Conservation (phyloP, 768 basidiomycete genomes). For the Rhodosporidiobolus sp. region DNA sequence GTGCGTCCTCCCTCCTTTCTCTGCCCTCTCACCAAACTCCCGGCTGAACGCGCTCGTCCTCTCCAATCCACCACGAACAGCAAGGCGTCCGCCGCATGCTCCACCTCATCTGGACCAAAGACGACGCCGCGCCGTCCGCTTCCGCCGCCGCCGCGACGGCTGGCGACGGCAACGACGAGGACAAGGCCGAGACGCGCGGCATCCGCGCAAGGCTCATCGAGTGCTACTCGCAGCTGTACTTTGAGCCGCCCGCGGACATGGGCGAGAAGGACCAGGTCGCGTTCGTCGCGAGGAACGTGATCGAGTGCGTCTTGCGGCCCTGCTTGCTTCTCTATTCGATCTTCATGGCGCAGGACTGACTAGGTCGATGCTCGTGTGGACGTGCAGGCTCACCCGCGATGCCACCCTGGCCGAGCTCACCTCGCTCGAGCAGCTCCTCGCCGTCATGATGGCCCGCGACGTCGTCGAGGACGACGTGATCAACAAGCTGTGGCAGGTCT, state of each 20-base stretch:
- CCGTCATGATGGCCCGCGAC: constrained; percentile 88
- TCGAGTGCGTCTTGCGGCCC: constrained; percentile 65
- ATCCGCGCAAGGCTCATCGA: constrained; percentile 82
- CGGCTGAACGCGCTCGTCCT: too few relatives aligned
- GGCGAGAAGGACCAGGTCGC: constrained; percentile 81
- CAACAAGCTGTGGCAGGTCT: constrained; percentile 90
- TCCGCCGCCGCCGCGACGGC: constrained; percentile 1
- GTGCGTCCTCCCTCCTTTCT: constrained; percentile 51
- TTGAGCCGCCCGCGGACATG: constrained; percentile 66
- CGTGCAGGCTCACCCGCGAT: constrained; percentile 75
- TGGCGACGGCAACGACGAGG: constrained; percentile 50
- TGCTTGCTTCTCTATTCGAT: neutral
- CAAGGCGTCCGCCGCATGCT: constrained; percentile 91
- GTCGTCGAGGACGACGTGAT: constrained; percentile 80
- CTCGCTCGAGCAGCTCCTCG: constrained; percentile 92
- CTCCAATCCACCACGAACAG: constrained; percentile 52
- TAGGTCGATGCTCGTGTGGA: neutral
- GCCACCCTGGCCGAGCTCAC: constrained; percentile 93
- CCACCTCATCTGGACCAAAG: constrained; percentile 95
- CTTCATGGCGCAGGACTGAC: neutral
- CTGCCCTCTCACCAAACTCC: too few relatives aligned
- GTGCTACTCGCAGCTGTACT: constrained; percentile 81
- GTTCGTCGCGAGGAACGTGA: constrained; percentile 92
- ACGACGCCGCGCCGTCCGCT: constrained; percentile 63
- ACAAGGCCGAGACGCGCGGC: constrained; percentile 77